Percentiles rank a stretch among this genome's conserved stretches.
These are phyloP conservation scores for Trametes cingulata DNA, from an alignment of 768 basidiomycete genomes.

Conservation along the genomic window DNA sequence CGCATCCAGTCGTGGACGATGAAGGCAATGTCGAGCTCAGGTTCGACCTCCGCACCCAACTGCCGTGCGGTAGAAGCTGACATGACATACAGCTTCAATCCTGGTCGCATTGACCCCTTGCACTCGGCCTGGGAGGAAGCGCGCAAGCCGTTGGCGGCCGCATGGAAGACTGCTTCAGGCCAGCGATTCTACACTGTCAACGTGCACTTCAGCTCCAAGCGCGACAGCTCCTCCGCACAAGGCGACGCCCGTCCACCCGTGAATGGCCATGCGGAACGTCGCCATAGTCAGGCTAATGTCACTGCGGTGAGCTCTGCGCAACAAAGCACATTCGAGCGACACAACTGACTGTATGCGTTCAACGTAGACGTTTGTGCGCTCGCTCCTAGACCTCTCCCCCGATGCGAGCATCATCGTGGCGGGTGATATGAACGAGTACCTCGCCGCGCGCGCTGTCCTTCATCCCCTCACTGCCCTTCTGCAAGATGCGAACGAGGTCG, in stretches of 20 bases:
- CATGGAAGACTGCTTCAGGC: constrained; percentile 50
- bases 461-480: constrained; percentile 43
- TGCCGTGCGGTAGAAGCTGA: not conserved
- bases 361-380: constrained; percentile 49
- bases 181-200: constrained; percentile 57
- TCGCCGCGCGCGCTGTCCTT: constrained; percentile 54
- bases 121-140: constrained; percentile 55
- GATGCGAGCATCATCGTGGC: constrained; percentile 53
- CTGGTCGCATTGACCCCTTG: constrained; percentile 60
- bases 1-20: constrained; percentile 37
- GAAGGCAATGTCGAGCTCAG: constrained; percentile 42
- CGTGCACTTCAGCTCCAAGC: constrained; percentile 59
- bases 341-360: not conserved
- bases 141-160: constrained; percentile 61
- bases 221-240: constrained; percentile 53
- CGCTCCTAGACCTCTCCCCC: constrained; percentile 43
- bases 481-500: constrained; percentile 52
- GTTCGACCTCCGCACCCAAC: constrained; percentile 30
- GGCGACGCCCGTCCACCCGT: constrained; percentile 61
- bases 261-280: constrained; percentile 49
- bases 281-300: constrained; percentile 50
- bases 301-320: constrained; percentile 44
- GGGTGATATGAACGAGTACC: constrained; percentile 65
- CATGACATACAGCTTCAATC: constrained; percentile 50
- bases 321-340: not conserved